A percentile compares a stretch with the other conserved stretches of the same genome.
These are phyloP conservation scores for Hypomyces rosellus DNA, from an alignment of 2,329 filamentous ascomycete genomes.

Conservation along the genomic window DNA sequence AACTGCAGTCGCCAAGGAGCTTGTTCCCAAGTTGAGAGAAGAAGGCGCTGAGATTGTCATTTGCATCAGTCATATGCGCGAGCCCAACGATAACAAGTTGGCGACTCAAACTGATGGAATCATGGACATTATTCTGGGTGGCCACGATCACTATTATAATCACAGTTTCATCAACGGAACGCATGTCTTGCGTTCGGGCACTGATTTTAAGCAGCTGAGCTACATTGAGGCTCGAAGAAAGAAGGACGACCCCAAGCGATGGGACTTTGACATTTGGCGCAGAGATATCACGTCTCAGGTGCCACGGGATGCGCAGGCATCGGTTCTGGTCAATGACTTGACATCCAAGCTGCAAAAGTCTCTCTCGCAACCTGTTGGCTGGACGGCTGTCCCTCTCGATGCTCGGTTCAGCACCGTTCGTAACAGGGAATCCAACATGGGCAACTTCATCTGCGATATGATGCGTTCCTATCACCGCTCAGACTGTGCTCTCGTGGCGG, in stretches of 20 bases:
- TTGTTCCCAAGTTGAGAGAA: slow-evolving; percentile 65
- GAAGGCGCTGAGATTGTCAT: slow-evolving; percentile 79
- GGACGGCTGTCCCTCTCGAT: slow-evolving; percentile 75
- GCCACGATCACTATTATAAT: slow-evolving; percentile 84
- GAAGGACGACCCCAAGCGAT: slow-evolving; percentile 40
- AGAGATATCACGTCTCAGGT: slow-evolving; percentile 68
- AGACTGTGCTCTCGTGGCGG: slow-evolving; percentile 78
- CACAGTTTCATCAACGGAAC: slow-evolving; percentile 72
- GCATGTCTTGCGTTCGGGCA: slow-evolving; percentile 80
- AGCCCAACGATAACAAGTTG: slow-evolving; percentile 84
- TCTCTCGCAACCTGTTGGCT: slow-evolving; percentile 76
- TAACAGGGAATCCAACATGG: slow-evolving; percentile 71
- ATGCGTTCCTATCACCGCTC: slow-evolving; percentile 78
- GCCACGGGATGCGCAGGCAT: slow-evolving; percentile 53
- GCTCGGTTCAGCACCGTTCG: slow-evolving; percentile 81
- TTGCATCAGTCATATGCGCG: slow-evolving; percentile 76
- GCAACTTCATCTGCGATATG: slow-evolving; percentile 86
- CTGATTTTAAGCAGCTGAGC: slow-evolving; percentile 87
- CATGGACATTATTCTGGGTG: slow-evolving; percentile 80
- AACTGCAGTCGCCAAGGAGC: slow-evolving; percentile 64
- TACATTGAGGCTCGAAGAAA: slow-evolving; percentile 73
- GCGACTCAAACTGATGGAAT: slow-evolving; percentile 66
- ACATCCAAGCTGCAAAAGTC: slow-evolving; percentile 69
- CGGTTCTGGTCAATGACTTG: slow-evolving; percentile 58
- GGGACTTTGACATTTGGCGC: slow-evolving; percentile 73